Conservation (phyloP, 352 stramenopile species). For the Pythium brachiatum region DNA sequence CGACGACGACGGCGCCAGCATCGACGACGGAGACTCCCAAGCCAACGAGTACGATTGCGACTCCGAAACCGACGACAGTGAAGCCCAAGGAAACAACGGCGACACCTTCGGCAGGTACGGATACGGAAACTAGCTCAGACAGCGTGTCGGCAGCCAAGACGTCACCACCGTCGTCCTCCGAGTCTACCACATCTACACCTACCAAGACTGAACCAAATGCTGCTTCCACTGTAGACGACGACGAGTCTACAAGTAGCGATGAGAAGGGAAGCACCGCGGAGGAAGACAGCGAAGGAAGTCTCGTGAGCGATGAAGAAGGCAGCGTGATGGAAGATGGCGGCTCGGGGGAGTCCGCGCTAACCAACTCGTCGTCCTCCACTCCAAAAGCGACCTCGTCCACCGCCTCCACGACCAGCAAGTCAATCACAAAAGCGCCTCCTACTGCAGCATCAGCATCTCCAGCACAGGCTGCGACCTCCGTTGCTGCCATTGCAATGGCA, state of each 20-base stretch:
- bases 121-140: too few relatives aligned
- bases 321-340: not conserved
- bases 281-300: not conserved
- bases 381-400: not conserved
- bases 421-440: not conserved
- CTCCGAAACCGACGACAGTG: too few relatives aligned
- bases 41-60: too few relatives aligned
- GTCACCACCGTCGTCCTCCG: not conserved
- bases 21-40: not conserved
- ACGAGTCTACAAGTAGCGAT: not conserved
- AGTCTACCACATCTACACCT: too few relatives aligned
- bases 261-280: not conserved
- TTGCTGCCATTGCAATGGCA: too few relatives aligned
- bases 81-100: not conserved
- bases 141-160: too few relatives aligned
- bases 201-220: not conserved
- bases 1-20: constrained; percentile 1
- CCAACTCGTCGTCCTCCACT: not conserved
- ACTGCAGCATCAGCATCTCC: not conserved
- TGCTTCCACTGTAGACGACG: not conserved
- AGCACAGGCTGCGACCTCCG: too few relatives aligned
- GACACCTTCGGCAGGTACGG: not conserved
- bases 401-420: not conserved
- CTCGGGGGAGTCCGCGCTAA: not conserved
- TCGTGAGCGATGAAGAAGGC: not conserved